phyloP scores from a whole-genome alignment of 106 monocot genomes.

The Xerophyta viscosa region DNA sequence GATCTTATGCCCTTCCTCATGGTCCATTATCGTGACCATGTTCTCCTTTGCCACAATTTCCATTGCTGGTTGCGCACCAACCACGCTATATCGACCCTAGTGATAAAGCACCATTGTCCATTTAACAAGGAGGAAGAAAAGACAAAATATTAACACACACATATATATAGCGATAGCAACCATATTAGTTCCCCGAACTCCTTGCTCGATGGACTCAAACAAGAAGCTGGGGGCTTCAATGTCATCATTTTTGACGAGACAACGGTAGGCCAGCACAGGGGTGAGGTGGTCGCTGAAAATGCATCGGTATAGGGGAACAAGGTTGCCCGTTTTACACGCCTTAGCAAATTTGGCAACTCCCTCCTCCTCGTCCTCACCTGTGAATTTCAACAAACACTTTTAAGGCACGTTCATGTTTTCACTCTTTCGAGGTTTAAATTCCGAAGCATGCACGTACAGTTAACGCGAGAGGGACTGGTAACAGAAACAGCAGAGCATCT shows the following conservation, averaged over 20 bases:
- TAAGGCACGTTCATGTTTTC: neutral
- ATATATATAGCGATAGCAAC: conserved; percentile 17
- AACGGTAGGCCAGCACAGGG: conserved; percentile 61
- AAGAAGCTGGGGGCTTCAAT: conserved; percentile 83
- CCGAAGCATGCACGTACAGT: neutral
- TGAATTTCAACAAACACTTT: conserved; percentile 2
- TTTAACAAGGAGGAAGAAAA: neutral
- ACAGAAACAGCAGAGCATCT: conserved; percentile 2
- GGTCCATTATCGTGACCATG: conserved; percentile 69
- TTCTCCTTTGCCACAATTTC: conserved; percentile 88
- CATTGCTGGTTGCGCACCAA: conserved; percentile 86
- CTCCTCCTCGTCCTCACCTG: conserved; percentile 17
- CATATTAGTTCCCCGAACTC: conserved; percentile 45
- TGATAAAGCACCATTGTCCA: neutral
- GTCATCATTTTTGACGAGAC: conserved; percentile 62
- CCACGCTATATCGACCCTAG: conserved; percentile 79
- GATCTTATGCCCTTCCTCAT: conserved; percentile 44
- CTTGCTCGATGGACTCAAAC: conserved; percentile 86
- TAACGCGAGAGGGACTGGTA: neutral
- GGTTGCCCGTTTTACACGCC: conserved; percentile 36
- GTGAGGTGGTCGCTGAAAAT: conserved; percentile 71
- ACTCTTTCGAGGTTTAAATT: neutral
- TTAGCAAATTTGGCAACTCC: conserved; percentile 29
- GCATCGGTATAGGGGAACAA: conserved; percentile 49
- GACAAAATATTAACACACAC: neutral